Evolutionary conservation across 1,139 yeast species (phyloP), one percentile per base, ranked within the genome.

Genomic region (Hansenula sp.): DNA sequence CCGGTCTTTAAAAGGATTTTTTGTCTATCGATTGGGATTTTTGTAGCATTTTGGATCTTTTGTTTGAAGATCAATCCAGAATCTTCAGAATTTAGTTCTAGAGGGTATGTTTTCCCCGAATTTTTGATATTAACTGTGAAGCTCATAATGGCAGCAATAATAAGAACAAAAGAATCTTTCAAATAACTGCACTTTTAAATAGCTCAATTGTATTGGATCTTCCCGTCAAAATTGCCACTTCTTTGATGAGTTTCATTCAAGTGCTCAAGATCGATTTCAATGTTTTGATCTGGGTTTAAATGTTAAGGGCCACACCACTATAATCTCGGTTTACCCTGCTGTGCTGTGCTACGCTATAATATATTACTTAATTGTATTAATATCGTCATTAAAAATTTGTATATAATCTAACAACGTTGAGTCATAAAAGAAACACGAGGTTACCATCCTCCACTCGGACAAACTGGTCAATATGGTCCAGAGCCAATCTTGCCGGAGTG

Each of bases 1-100:
- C 96, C 96, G 9, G 95, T 94, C 67, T 87, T 91, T 46, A 89
- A 79, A 61, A 94, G 75, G 48, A 90, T 84, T 70, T 91, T 91
- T 66, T 93, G 99, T 57, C 97, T 81, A 45, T 81, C 86, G 3
- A 82, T 78, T 16, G 96, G 96, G 45, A 93, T 90, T 45, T 81
- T 81, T 1, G 98, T 93, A 49, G 79, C 63, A 36, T 81, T 78
- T 53, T 77, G 82, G 46, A 93, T 80, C 64, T 84, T 84, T 47
- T 72, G 67, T 61, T 89, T 91, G 62, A 93, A 77, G 18, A 75
- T 77, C n/a, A 73, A 65, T 2, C 94, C 97, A 2, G 78, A 74
- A 40, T 81, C 82, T 8, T 61, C 59, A 4, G 72, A 67, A 30
- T 72, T 75, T 41, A 91, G 71, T 25, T 78, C 81, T 34, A 93